Conservation (phyloP, 129 eudicot species). For the Mikania micrantha region DNA sequence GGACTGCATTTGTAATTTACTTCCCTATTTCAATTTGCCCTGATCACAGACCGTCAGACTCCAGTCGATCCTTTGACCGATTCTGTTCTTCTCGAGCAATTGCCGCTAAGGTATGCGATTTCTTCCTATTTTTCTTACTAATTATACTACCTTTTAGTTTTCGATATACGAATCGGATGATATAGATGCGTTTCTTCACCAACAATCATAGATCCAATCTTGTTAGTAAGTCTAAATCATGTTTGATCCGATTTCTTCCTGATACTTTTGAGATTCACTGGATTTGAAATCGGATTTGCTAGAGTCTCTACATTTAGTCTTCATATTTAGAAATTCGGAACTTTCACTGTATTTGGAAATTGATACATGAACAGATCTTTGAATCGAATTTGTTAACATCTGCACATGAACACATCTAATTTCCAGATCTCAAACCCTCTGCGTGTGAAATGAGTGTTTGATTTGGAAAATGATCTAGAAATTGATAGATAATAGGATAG, state of each 20-base stretch:
- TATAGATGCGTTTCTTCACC: neutral
- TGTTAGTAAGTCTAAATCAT: neutral
- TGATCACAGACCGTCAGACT: neutral
- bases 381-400: constrained; percentile 2
- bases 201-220: neutral
- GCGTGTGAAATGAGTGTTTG: neutral
- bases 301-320: neutral
- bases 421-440: neutral
- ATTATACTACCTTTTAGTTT: neutral
- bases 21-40: neutral
- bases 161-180: neutral
- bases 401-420: neutral
- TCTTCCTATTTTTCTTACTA: neutral
- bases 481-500: constrained; percentile 17
- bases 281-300: neutral
- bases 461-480: neutral
- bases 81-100: neutral
- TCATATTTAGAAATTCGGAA: neutral
- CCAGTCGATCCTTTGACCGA: neutral
- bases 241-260: constrained; percentile 4
- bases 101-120: constrained; percentile 3
- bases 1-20: neutral
- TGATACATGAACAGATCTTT: neutral
- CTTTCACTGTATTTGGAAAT: neutral
- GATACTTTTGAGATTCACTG: neutral